These are phyloP conservation scores for Phytophthora pinifolia DNA, from an alignment of 352 stramenopile species.

Conservation along the genomic window DNA sequence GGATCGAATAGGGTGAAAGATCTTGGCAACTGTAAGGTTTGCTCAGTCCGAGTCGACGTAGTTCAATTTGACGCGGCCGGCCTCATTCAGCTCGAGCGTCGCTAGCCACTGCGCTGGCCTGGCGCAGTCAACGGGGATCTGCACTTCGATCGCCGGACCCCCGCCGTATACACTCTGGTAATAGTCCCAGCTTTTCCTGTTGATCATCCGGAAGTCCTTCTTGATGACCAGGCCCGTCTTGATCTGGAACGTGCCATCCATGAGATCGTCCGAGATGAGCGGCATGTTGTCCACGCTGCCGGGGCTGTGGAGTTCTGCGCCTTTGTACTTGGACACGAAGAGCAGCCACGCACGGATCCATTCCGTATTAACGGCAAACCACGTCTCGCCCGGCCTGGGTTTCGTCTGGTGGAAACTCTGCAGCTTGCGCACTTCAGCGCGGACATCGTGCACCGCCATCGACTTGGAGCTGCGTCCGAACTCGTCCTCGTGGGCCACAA, in stretches of 20 bases:
- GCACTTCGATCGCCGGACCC: slow-evolving; percentile 66
- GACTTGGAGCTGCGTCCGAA: slow-evolving; percentile 49
- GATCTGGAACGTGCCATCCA: slow-evolving; percentile 71
- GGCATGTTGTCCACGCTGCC: slow-evolving; percentile 75
- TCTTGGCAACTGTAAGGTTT: background rate
- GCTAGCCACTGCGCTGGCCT: slow-evolving; percentile 56
- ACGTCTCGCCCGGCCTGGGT: slow-evolving; percentile 55
- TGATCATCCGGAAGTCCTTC: slow-evolving; percentile 79
- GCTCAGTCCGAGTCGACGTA: slow-evolving; percentile 53
- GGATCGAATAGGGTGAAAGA: slow-evolving; percentile 2
- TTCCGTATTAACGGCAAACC: slow-evolving; percentile 61
- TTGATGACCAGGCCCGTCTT: slow-evolving; percentile 58
- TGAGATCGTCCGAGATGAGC: slow-evolving; percentile 66
- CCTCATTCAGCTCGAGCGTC: slow-evolving; percentile 50
- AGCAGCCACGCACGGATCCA: slow-evolving; percentile 76
- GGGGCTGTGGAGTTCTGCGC: slow-evolving; percentile 51
- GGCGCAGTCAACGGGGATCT: slow-evolving; percentile 53
- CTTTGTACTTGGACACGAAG: slow-evolving; percentile 76
- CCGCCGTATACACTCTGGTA: slow-evolving; percentile 74
- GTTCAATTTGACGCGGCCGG: slow-evolving; percentile 58
- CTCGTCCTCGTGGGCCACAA: slow-evolving; percentile 72
- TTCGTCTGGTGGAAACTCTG: slow-evolving; percentile 70
- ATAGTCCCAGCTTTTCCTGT: slow-evolving; percentile 77
- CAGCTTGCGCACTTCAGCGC: slow-evolving; percentile 59
- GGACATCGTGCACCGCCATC: slow-evolving; percentile 53